These are phyloP conservation scores for Akanthomyces dipterigenus DNA, from an alignment of 2,329 filamentous ascomycete genomes.

Conservation along the genomic window DNA sequence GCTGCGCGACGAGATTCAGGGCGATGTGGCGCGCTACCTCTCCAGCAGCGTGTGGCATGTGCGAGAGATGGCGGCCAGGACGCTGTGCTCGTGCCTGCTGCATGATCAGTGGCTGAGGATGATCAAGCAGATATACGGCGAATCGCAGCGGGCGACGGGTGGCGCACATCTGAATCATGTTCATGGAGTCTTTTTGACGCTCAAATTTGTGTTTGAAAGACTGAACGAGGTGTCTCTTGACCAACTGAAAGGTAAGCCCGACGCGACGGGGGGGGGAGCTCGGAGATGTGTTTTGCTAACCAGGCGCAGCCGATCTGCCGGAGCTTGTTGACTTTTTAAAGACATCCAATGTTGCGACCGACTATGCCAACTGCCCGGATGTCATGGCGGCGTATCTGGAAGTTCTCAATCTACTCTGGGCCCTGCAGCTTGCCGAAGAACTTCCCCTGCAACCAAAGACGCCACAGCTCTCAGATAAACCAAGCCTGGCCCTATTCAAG, in stretches of 20 bases:
- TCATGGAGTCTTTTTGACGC: slow-evolving; percentile 52
- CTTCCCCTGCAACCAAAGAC: slow-evolving; percentile 16
- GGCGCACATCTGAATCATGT: slow-evolving; percentile 40
- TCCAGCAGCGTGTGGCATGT: slow-evolving; percentile 72
- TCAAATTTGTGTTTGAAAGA: slow-evolving; percentile 51
- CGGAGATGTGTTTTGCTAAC: slow-evolving; percentile 14
- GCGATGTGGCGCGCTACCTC: slow-evolving; percentile 55
- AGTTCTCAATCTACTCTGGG: slow-evolving; percentile 36
- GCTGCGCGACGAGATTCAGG: slow-evolving; percentile 47
- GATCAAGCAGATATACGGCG: slow-evolving; percentile 30
- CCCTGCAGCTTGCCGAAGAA: slow-evolving; percentile 19
- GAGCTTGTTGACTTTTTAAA: slow-evolving; percentile 25
- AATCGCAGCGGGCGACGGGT: slow-evolving; percentile 19
- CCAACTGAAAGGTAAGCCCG: slow-evolving; percentile 36
- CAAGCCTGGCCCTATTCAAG: slow-evolving; percentile 32
- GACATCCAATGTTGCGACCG: slow-evolving; percentile 19
- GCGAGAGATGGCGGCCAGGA: slow-evolving; percentile 71
- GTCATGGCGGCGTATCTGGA: slow-evolving; percentile 40
- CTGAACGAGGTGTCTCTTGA: slow-evolving; percentile 40
- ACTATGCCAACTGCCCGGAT: slow-evolving; percentile 30
- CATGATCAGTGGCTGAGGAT: slow-evolving; percentile 41
- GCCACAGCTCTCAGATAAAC: slow-evolving; percentile 17
- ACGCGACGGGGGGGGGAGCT: not conserved
- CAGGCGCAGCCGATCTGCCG: slow-evolving; percentile 23
- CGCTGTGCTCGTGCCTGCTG: slow-evolving; percentile 57